Evolutionary conservation across 2,329 filamentous ascomycete species (phyloP), one percentile per base, ranked within the genome.

Genomic region (Alternaria burnsii): DNA sequence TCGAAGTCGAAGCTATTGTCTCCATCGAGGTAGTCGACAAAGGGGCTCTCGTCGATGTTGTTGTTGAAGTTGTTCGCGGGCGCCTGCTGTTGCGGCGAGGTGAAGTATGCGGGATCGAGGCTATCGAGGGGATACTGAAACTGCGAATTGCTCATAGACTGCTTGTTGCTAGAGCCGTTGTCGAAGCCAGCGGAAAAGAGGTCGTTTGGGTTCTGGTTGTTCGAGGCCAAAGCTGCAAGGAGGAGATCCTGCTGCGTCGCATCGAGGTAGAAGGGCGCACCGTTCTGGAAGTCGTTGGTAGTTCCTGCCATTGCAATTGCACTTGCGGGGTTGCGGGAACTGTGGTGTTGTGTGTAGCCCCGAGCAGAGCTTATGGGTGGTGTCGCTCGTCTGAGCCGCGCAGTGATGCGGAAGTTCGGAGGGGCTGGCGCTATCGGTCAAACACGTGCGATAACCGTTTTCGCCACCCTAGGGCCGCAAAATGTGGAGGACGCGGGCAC

Each of bases 1-100:
- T 93, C 89, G 66, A 94, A 94, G 69, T 93, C 91, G 75, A 93
- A 94, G 74, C 84, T 89, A 36, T 86, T 86, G 72, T 94, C 91
- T 60, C 83, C 84, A 60, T 94, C 92, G 59, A 93, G 88, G 47
- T 93, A 95, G 74, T 97, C 93, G 59, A 96, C 84, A 73, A 89
- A 94, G 0, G 94, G 93, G 65, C 91, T 95, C 50, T 93, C 91
- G 32, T 93, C 88, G 11, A 82, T 65, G 44, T 67, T 76, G 58
- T 88, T 86, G 65, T 82, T 85, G 56, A 87, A 76, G 26, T 79
- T 79, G 34, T 83, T 81, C 2, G 82, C 65, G 16, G 72, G 71
- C 1, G 73, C 73, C 46, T 63, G 69, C 55, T 80, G 77, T 50
- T 79, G 76, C 1, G 78, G 77, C 8, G 78, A 79, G 7, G 76